A percentile compares a stretch with the other conserved stretches of the same genome.
Evolutionary conservation across 805 yeast species (phyloP).

Genomic region (Candida parachauliodes): DNA sequence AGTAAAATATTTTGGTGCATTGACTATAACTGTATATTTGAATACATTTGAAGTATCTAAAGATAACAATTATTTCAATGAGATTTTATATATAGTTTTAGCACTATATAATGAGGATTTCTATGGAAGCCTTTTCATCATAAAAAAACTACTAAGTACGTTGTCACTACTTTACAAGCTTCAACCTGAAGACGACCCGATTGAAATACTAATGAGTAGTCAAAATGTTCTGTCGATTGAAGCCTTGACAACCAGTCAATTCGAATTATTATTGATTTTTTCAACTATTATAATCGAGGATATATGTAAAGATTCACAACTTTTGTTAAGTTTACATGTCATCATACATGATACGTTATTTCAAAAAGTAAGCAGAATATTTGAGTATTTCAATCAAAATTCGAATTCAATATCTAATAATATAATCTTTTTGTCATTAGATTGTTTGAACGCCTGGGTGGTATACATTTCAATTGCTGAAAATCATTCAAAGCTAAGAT

Average conservation of each 20-base stretch:
- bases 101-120: constrained; percentile 7
- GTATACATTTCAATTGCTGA: constrained; percentile 35
- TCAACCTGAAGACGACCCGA: constrained; percentile 16
- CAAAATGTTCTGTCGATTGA: background rate
- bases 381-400: constrained; percentile 14
- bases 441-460: constrained; percentile 35
- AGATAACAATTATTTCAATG: constrained; percentile 11
- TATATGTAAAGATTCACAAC: constrained; percentile 30
- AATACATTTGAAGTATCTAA: constrained; percentile 22
- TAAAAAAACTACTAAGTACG: constrained; percentile 56
- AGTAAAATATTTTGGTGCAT: constrained; percentile 75
- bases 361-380: constrained; percentile 17
- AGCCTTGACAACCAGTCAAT: constrained; percentile 11
- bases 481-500: constrained; percentile 28
- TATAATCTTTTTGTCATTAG: constrained; percentile 15
- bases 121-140: constrained; percentile 33
- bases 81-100: constrained; percentile 7
- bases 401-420: constrained; percentile 7
- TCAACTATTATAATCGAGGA: constrained; percentile 53
- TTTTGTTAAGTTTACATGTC: constrained; percentile 31
- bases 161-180: constrained; percentile 45
- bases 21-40: constrained; percentile 66
- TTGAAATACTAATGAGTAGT: background rate
- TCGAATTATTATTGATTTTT: constrained; percentile 25
- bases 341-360: constrained; percentile 33